Base-by-base conservation (phyloP, 2,329 filamentous ascomycete genomes). In the Sarocladium brachiariae region DNA sequence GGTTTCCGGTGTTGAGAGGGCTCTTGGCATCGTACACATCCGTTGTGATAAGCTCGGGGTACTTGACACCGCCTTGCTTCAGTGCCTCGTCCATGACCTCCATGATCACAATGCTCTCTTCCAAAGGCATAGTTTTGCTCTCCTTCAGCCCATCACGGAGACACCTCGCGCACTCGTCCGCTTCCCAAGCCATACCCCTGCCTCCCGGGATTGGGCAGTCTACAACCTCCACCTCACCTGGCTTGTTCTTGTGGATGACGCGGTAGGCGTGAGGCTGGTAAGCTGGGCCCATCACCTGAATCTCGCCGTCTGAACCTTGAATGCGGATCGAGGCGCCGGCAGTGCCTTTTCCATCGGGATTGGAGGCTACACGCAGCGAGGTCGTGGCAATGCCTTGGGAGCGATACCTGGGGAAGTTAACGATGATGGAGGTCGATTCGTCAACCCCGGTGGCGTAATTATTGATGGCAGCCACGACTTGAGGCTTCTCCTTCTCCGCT, bases 31-130 rank as follows among this genome's bases (percentile, higher is more conserved):
- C 80, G 62, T 71, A 84, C 19, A 80, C 72, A 56, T 78, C 75
- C 10, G 71, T 78, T 11, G 77, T 73, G 62, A 81, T 81, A 52
- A 77, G 59, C 14, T 77, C 75, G 1, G 78, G 77, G 59, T 81
- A 81, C 55, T 62, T 55, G 46, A 82, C 67, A 11, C 67, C 74
- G 21, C 77, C 78, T 61, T 81, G 76, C 60, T 64, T 68, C 57
- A 81, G 66, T 21, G 71, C 73, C 58, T 72, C 67, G 46, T 81
- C 78, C 78, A 81, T 81, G 48, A 73, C 71, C 64, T 91, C 84
- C 89, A 96, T 95, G 55, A 96, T 89, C 46, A 83, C 76, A 50
- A 95, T 74, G 61, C 86, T 92, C 76, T 96, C 90, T 41, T 80
- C 76, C 73, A 81, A 80, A 18, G 84, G 81, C 67, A 93, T 70